These are phyloP conservation scores for Eucalyptus cloeziana DNA, from an alignment of 345 rosid species.

Conservation along the genomic window DNA sequence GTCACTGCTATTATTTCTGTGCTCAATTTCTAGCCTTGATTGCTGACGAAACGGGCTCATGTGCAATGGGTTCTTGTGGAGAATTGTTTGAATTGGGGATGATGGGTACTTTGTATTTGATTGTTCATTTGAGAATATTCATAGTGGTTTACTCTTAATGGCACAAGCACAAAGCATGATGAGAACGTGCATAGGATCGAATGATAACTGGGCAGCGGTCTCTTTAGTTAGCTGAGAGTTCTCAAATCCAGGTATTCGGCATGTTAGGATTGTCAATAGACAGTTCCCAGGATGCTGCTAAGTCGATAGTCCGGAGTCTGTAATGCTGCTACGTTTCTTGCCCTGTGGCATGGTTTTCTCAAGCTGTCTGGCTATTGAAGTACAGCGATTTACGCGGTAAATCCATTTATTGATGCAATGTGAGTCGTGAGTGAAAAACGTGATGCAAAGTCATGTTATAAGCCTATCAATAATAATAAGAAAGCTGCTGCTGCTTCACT, in stretches of 20 bases:
- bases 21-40: neutral
- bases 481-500: neutral
- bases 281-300: neutral
- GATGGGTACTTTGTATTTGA: neutral
- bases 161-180: neutral
- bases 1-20: neutral
- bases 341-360: neutral
- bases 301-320: neutral
- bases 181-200: neutral
- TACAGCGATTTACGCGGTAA: neutral
- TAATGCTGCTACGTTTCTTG: neutral
- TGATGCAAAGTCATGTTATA: neutral
- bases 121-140: neutral
- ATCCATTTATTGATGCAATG: neutral
- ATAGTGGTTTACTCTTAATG: neutral
- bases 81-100: neutral
- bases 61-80: neutral
- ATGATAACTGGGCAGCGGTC: neutral
- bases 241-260: neutral
- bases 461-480: neutral
- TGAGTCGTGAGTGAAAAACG: accelerated
- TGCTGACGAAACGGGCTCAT: neutral
- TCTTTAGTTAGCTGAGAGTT: neutral
- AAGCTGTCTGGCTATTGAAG: neutral
- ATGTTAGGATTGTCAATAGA: neutral